Evolutionary conservation across 495 filamentous ascomycete genomes (phyloP), one percentile per base, ranked within the genome.

Genomic region (Thermothielavioides terrestris): DNA sequence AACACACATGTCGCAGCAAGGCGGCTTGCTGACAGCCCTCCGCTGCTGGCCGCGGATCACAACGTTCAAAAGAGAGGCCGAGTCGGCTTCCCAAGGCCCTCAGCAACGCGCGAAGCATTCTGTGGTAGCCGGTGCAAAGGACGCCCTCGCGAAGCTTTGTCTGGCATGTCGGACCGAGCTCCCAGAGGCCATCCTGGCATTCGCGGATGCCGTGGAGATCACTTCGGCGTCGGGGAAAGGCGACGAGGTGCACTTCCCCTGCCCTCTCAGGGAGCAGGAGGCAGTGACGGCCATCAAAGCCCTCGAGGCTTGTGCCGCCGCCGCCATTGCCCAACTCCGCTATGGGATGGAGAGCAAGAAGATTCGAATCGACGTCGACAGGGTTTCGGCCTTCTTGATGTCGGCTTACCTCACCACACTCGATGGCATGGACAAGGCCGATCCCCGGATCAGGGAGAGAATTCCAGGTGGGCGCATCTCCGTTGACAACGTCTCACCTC

Each of bases 321-420:
- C 78, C 15, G 77, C 77, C 5, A 75, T 89, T 51, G 81, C 77
- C 12, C 70, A 83, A 59, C 60, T 85, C 40, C 71, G 73, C 11
- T 75, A 71, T 50, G 74, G 73, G 48, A 20, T 51, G 58, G 9
- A 52, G 67, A 42, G 60, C 57, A 43, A 59, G 68, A 47, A 64
- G 45, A 77, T 86, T 26, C 71, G 65, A 26, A 73, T 88, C 21
- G 79, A 78, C 48, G 62, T 85, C 37, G 84, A 86, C 56, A 73
- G 73, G 54, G 76, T 83, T 4, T 76, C 80, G 8, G 77, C 77
- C 18, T 87, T 88, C 56, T 68, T 84, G 22, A 84, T 85, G 64
- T 81, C 83, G 52, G 79, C 83, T 3, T 88, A 88, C 56, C 69
- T 89, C 58, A 78, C 82, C 17, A 84, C 79, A 50, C 70, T 88